These are phyloP conservation scores for Intubia oerlemansii DNA, from an alignment of 2,329 filamentous ascomycete genomes.

Conservation along the genomic window DNA sequence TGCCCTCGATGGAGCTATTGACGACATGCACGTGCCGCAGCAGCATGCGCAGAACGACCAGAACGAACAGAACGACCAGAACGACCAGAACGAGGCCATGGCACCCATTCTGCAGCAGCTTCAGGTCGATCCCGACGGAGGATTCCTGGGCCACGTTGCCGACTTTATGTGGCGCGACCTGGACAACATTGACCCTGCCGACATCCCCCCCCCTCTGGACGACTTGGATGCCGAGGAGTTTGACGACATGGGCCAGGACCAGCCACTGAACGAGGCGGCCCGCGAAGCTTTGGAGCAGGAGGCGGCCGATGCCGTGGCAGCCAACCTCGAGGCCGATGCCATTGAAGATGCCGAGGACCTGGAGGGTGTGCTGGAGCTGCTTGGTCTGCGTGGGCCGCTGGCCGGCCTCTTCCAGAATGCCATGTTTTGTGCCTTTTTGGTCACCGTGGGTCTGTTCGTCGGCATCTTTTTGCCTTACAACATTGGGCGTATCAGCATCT, in stretches of 20 bases:
- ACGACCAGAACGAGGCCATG: too few species aligned
- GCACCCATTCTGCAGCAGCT: too few species aligned
- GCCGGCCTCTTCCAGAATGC: slow-evolving; percentile 84
- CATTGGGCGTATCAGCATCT: slow-evolving; percentile 64
- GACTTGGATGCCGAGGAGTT: slow-evolving; percentile 10
- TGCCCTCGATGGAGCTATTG: too few species aligned
- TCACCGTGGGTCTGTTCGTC: slow-evolving; percentile 65
- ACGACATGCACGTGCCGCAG: too few species aligned
- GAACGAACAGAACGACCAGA: too few species aligned
- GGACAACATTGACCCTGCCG: slow-evolving; percentile 29
- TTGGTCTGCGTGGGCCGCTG: slow-evolving; percentile 88
- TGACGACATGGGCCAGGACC: slow-evolving; percentile 13
- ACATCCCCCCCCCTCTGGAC: slow-evolving; percentile 18
- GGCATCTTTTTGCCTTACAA: slow-evolving; percentile 88
- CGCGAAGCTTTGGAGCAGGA: slow-evolving; percentile 42
- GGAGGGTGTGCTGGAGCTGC: slow-evolving; percentile 85
- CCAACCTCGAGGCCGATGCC: slow-evolving; percentile 51
- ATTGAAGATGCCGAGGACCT: slow-evolving; percentile 82
- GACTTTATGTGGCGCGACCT: slow-evolving; percentile 44
- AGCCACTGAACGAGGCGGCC: slow-evolving; percentile 22
- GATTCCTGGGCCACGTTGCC: too few species aligned
- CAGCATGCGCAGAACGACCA: too few species aligned
- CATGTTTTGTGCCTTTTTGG: slow-evolving; percentile 78
- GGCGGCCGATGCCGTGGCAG: slow-evolving; percentile 41
- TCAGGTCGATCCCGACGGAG: too few species aligned